Base-by-base conservation (phyloP, 352 stramenopile genomes). In the Phytophthora multivora region DNA sequence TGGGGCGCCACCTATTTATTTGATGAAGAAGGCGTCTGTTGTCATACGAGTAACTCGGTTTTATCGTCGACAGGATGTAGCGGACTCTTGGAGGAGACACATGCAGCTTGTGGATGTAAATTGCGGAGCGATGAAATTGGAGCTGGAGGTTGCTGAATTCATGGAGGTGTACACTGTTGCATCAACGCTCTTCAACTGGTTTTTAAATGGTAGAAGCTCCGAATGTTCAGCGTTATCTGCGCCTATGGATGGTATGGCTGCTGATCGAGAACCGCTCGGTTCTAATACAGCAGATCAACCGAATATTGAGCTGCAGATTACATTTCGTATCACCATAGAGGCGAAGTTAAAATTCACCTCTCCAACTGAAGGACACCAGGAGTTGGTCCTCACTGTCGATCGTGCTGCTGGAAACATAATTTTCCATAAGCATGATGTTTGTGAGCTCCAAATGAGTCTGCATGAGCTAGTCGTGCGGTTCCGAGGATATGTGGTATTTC, bases 71-170 rank as follows among this genome's bases (percentile, higher is more conserved):
- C 65, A 63, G 31, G 60, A 65, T 11, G 71, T 77, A 12, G 30
- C 66, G 5, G 71, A 79, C 15, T 56, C 67, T 5, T 89, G 77
- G 81, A 80, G 69, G 9, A 62, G 64, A n/a, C 63, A 87, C 8
- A 86, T 82, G 43, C 67, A 75, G 12, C 79, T 89, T 39, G 66
- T 88, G 28, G 79, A 91, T 51, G 57, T 88, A 18, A 79, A 86
- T 42, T 45, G 89, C 33, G 75, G 81, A 13, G 74, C 63, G 10
- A 19, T 86, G 28, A 63, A 68, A 35, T 71, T 86, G 31, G 75
- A 86, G 16, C 71, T 78, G 36, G 66, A 83, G 13, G 26, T 81
- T 26, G 40, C 19, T 9, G 67, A 86, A 39, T 56, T 84, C 16
- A 50, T 79, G 40, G 59, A 78, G 33, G 43, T 86, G 43, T 61